Percentiles rank a stretch among this genome's conserved stretches.
phyloP scores from a whole-genome alignment of 805 yeast species.

The Ogataea trehalophila region DNA sequence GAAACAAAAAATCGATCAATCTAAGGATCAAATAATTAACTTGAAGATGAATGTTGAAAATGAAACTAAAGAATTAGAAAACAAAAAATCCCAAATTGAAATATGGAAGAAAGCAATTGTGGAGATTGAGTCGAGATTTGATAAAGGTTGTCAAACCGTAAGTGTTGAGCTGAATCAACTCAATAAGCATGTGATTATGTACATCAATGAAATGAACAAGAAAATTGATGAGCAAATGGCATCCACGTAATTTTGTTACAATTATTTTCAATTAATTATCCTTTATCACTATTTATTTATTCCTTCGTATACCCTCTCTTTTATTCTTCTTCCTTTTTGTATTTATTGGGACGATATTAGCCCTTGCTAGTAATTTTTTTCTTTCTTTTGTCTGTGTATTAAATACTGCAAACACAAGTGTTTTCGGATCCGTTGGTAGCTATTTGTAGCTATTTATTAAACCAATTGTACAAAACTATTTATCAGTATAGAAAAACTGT shows the following conservation, averaged over 20 bases:
- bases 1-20: conserved; percentile 37
- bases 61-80: conserved; percentile 44
- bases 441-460: background rate
- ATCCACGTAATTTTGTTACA: background rate
- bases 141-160: conserved; percentile 48
- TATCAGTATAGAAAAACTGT: conserved; percentile 53
- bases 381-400: background rate
- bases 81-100: conserved; percentile 39
- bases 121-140: conserved; percentile 35
- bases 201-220: conserved; percentile 47
- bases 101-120: conserved; percentile 26
- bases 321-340: background rate
- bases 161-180: conserved; percentile 50
- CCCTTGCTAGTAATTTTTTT: too few species aligned
- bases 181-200: conserved; percentile 49
- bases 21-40: conserved; percentile 42
- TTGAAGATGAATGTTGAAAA: conserved; percentile 44
- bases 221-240: conserved; percentile 11
- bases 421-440: too few species aligned
- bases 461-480: background rate
- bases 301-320: conserved; percentile 8
- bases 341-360: background rate
- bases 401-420: background rate
- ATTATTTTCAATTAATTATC: background rate
- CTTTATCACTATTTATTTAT: background rate